Base-by-base conservation (phyloP, 192 early-diverging fungal species). In the Chytriomyces sp. region DNA sequence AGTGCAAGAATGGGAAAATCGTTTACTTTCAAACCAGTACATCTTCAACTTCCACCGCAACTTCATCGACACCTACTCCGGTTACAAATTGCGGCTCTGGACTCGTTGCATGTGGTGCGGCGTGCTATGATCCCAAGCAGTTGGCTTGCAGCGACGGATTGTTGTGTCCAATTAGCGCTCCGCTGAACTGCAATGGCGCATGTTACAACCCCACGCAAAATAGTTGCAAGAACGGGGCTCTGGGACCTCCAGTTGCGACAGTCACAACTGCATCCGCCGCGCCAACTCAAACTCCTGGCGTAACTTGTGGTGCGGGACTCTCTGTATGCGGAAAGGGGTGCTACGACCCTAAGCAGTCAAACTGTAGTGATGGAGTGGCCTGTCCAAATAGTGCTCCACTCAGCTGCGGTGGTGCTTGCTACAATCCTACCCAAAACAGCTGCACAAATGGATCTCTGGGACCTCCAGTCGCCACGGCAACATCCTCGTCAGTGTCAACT, bases 351-450 rank as follows among this genome's bases (percentile, higher is more conserved):
- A 59, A 16, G 16, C 57, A 59, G 20, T 59, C 20, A 59, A 59
- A 16, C 16, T 59, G 57, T 5, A 59, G 57, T 23, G 20, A 59
- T 59, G 57, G 57, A 59, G 16, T 59, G 20, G 57, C 20, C 2
- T 59, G 57, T 2, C 57, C 57, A 59, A 59, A 59, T 23, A n/a
- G 18, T n/a, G 57, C 57, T 23, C 57, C 57, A 2, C 20, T 59
- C 18, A 59, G 20, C 57, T 59, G 57, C 57, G 20, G 20, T 59
- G 57, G 57, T 59, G 57, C 57, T 59, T 59, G 57, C 57, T 59
- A 59, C 20, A 59, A 59, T 3, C 20, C 57, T 2, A n/a, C 57
- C 2, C 57, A n/a, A 59, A 59, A 59, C 20, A 59, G 18, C 57
- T 59, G 57, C 5, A 1, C 1, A n/a, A 59, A 59, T 5, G 57